Conservation (phyloP, 2,329 filamentous ascomycete genomes). For the Penicillium brasilianum region DNA sequence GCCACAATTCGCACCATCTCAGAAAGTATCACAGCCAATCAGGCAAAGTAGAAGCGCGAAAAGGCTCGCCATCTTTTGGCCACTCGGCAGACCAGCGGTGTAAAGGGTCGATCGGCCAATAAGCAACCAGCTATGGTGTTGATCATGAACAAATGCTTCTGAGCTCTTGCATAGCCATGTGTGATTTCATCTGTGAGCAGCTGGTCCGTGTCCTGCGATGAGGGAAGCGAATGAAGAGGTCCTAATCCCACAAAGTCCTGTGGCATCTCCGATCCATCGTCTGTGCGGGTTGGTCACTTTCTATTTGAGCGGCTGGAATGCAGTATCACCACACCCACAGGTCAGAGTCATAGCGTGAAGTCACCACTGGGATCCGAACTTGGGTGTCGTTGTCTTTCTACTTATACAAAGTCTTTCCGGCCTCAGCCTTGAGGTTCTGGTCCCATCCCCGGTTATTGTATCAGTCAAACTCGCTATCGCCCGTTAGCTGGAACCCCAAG, state of each 20-base stretch:
- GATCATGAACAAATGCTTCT: constrained; percentile 4
- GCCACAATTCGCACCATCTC: too few species aligned
- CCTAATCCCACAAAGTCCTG: constrained; percentile 1
- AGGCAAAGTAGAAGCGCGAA: background rate
- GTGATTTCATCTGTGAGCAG: constrained; percentile 2
- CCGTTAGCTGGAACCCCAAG: background rate
- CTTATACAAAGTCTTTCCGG: background rate
- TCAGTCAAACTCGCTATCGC: background rate
- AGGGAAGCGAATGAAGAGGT: constrained; percentile 6
- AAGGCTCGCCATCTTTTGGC: background rate
- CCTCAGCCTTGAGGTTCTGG: background rate
- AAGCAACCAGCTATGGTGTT: background rate
- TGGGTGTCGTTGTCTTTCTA: background rate
- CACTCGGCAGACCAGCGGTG: constrained; percentile 13
- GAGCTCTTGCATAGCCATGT: constrained; percentile 6
- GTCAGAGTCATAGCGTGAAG: background rate
- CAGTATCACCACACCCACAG: constrained; percentile 16
- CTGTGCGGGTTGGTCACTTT: background rate
- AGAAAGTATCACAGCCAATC: background rate
- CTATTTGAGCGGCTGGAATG: constrained; percentile 4
- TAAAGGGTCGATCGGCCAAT: constrained; percentile 11
- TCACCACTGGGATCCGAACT: background rate
- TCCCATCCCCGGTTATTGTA: background rate
- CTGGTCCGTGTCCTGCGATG: constrained; percentile 11
- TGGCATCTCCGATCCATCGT: background rate